A percentile compares a stretch with the other conserved stretches of the same genome.
Conservation (phyloP, 2,329 filamentous ascomycete species). For the Pseudogymnoascus sp. region DNA sequence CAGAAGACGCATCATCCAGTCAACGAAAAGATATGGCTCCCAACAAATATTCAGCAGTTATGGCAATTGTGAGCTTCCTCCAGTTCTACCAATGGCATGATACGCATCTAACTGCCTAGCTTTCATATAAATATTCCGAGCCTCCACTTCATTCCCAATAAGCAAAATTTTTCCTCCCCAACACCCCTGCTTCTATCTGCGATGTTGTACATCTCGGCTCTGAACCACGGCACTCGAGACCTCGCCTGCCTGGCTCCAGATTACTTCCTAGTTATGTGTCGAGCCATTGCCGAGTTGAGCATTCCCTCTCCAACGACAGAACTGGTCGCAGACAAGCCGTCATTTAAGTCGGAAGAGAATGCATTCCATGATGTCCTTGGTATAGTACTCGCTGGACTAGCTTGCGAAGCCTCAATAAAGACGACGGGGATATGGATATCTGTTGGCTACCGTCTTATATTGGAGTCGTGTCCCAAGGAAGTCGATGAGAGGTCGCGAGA, state of each 20-base stretch:
- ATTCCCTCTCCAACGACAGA: constrained; percentile 26
- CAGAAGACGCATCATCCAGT: constrained; percentile 20
- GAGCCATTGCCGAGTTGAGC: constrained; percentile 33
- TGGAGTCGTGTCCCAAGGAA: constrained; percentile 34
- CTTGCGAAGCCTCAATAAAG: constrained; percentile 34
- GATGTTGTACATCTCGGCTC: constrained; percentile 33
- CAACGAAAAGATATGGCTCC: constrained; percentile 28
- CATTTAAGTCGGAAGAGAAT: constrained; percentile 28
- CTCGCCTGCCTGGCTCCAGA: constrained; percentile 29
- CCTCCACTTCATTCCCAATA: constrained; percentile 36
- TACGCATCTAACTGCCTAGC: constrained; percentile 18
- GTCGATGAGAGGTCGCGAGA: constrained; percentile 31
- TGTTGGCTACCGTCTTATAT: constrained; percentile 33
- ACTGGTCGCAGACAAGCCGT: constrained; percentile 19
- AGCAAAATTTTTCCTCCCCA: constrained; percentile 34
- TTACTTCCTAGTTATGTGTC: constrained; percentile 33
- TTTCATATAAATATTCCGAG: constrained; percentile 38
- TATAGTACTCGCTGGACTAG: constrained; percentile 33
- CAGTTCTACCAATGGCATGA: neutral
- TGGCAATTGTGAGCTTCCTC: constrained; percentile 26
- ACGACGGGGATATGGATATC: constrained; percentile 37
- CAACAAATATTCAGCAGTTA: constrained; percentile 26
- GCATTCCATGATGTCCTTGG: constrained; percentile 36
- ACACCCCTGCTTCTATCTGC: constrained; percentile 35
- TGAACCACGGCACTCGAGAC: constrained; percentile 29